Percentiles rank a stretch among this genome's conserved stretches.
Conservation (phyloP, 1,284 basidiomycete species). For the Peniophora sp. region DNA sequence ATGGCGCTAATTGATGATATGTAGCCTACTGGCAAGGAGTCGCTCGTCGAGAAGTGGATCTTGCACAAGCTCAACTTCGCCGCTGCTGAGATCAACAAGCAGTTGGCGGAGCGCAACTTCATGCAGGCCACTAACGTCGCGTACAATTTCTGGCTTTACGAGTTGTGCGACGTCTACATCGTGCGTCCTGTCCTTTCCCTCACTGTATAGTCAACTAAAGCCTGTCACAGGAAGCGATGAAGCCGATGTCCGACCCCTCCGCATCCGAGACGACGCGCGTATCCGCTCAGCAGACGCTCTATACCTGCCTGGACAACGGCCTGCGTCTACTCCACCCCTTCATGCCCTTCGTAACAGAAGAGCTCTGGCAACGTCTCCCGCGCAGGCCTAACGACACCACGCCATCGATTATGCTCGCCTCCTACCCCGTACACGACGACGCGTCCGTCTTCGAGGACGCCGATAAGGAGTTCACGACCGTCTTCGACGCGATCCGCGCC, state of each 20-base stretch:
- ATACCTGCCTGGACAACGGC: conserved; percentile 90
- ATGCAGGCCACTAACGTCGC: conserved; percentile 82
- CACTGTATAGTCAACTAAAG: conserved; percentile 1
- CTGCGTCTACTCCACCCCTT: conserved; percentile 91
- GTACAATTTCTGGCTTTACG: conserved; percentile 98
- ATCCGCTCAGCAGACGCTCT: conserved; percentile 94
- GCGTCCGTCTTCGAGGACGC: conserved; percentile 68
- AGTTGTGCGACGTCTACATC: conserved; percentile 98
- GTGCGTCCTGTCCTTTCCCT: conserved; percentile 34
- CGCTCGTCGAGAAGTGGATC: conserved; percentile 93
- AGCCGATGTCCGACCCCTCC: conserved; percentile 86
- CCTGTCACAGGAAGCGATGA: conserved; percentile 81
- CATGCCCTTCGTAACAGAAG: conserved; percentile 99
- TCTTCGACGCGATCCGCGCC: conserved; percentile 75
- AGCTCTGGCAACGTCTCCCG: conserved; percentile 95
- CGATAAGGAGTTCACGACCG: conserved; percentile 80
- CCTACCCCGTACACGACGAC: conserved; percentile 68
- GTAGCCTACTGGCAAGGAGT: conserved; percentile 84
- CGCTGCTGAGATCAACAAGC: conserved; percentile 67
- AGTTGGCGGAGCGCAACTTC: conserved; percentile 82
- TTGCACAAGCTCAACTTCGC: conserved; percentile 90
- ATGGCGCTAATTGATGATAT: not conserved
- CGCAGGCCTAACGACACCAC: conserved; percentile 76
- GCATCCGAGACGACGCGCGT: conserved; percentile 54
- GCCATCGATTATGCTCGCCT: conserved; percentile 84